phyloP scores from a whole-genome alignment of 2,329 filamentous ascomycete genomes.

The Paramyrothecium roridum region DNA sequence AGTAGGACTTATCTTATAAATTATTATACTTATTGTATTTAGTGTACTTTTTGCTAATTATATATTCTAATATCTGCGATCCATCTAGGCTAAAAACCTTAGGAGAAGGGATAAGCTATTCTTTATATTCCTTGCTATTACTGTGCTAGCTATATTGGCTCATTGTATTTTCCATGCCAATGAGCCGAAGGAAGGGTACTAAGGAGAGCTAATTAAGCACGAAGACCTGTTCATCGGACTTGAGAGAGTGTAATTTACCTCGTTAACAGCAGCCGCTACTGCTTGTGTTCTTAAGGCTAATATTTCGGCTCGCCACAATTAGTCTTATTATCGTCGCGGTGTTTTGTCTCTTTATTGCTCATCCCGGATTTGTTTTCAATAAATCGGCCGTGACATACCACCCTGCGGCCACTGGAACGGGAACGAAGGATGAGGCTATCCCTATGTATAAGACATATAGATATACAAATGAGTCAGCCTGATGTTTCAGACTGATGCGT shows the following conservation, averaged over 20 bases:
- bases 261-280: not conserved
- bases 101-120: slow-evolving; percentile 5
- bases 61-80: slow-evolving; percentile 23
- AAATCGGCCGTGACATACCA: not conserved
- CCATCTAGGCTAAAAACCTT: not conserved
- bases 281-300: not conserved
- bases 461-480: no score
- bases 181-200: slow-evolving; percentile 54
- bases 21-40: slow-evolving; percentile 43
- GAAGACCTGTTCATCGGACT: slow-evolving; percentile 39
- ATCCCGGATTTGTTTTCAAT: slow-evolving; percentile 2
- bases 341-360: slow-evolving; percentile 3
- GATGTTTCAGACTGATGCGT: no score
- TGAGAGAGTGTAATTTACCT: no score
- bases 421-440: no score
- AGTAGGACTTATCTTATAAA: slow-evolving; percentile 45
- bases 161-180: slow-evolving; percentile 55
- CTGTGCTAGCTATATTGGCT: slow-evolving; percentile 51
- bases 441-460: no score
- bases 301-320: no score
- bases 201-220: slow-evolving; percentile 42
- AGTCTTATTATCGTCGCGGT: slow-evolving; percentile 11
- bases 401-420: no score
- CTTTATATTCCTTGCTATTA: slow-evolving; percentile 40
- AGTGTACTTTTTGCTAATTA: slow-evolving; percentile 36